Base-by-base conservation (phyloP, 495 filamentous ascomycete species). In the Clohesyomyces aquaticus region DNA sequence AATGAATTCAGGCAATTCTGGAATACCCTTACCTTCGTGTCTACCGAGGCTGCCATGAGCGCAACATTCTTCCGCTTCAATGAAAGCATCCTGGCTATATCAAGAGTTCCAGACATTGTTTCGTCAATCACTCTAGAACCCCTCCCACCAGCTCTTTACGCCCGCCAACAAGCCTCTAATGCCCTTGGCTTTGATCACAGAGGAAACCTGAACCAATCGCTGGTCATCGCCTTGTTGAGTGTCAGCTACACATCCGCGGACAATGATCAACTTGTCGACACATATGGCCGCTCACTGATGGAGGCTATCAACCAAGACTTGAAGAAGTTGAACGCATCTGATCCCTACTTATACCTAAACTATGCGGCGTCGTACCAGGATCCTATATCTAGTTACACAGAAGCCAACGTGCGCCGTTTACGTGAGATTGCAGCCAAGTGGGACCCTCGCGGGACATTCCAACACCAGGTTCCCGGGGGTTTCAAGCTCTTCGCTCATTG, bases 181-280 rank as follows among this genome's bases (percentile, higher is more conserved):
- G 4, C 45, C 45, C 45, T 47, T 47, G 45, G 45, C 45, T 47
- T 47, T n/a, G 45, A 18, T 18, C 45, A 47, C 18, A 47, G 45
- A 47, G 45, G 18, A n/a, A n/a, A 47, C 21, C 16, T 47, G 45
- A 18, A 47, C 21, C 45, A 47, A n/a, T 47, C 45, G 45, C 45
- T 47, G 18, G 45, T 47, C 45, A 23, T 47, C 45, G 21, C 45
- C 45, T 47, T 47, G n/a, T 47, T 47, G 45, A 47, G 45, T n/a
- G n/a, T 47, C 45, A 47, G 45, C 45, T 47, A 47, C 45, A 47
- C 45, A 47, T 47, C n/a, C 45, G 45, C 45, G 45, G 18, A 47
- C 18, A n/a, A 77, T 55, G 77, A 79, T 32, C 65, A 64, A 1
- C 49, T 23, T 10, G 69, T 82, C 47, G 58, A 69, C 29, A 48